Percentiles rank a stretch among this genome's conserved stretches.
Conservation (phyloP, 2,329 filamentous ascomycete species). For the Nemania serpens region DNA sequence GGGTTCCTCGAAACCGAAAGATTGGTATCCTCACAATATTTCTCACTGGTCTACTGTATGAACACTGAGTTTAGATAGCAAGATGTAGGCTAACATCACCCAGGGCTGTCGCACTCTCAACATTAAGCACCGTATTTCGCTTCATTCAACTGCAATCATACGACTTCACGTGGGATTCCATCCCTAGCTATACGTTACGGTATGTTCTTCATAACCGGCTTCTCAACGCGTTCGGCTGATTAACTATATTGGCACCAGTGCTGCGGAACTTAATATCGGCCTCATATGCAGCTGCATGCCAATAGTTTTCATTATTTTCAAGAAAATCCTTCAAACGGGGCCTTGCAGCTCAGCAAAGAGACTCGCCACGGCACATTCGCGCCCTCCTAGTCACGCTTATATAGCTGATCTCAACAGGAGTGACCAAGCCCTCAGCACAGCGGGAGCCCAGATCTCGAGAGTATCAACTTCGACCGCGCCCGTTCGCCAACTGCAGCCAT, state of each 20-base stretch:
- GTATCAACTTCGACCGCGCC: background rate
- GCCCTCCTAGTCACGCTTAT: constrained; percentile 24
- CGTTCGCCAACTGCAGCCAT: background rate
- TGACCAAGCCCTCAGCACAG: background rate
- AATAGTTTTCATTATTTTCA: constrained; percentile 22
- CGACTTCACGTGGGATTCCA: constrained; percentile 32
- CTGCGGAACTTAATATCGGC: constrained; percentile 28
- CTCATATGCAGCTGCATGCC: constrained; percentile 28
- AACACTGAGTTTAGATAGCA: background rate
- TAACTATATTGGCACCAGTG: background rate
- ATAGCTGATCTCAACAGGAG: constrained; percentile 13
- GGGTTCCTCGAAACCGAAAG: constrained; percentile 23
- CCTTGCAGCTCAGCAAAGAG: background rate
- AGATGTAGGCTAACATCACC: constrained; percentile 5
- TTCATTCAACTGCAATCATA: constrained; percentile 25
- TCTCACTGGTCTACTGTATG: constrained; percentile 32
- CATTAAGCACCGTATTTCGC: constrained; percentile 28
- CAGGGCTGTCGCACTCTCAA: constrained; percentile 28
- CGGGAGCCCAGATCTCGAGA: background rate
- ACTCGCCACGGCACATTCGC: background rate
- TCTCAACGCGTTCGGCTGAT: background rate
- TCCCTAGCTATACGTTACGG: constrained; percentile 28
- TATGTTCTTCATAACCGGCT: background rate
- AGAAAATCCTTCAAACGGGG: constrained; percentile 10
- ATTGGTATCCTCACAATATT: constrained; percentile 30